phyloP scores from a whole-genome alignment of 148 eudicot species.

The Chenopodium quinoa region DNA sequence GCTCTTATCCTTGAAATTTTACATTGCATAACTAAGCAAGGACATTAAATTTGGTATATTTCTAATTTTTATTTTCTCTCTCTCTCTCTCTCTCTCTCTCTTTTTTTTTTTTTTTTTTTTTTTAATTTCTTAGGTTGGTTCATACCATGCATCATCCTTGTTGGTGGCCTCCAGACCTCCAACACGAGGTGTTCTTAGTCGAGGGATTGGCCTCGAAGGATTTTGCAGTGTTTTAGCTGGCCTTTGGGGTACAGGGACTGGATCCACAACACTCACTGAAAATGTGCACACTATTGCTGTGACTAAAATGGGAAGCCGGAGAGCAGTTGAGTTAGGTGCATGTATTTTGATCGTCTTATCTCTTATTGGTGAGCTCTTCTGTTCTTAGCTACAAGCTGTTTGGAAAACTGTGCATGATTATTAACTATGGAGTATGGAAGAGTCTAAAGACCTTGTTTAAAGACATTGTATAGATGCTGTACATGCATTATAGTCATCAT shows the following conservation, averaged over 20 bases:
- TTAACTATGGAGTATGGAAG: not conserved
- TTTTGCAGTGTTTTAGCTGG: constrained; percentile 84
- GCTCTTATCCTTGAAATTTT: not conserved
- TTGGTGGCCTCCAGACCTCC: constrained; percentile 99
- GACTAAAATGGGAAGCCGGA: constrained; percentile 97
- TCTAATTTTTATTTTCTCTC: constrained; percentile 1
- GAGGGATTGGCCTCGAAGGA: constrained; percentile 96
- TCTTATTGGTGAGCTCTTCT: constrained; percentile 58
- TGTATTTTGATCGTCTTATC: constrained; percentile 70
- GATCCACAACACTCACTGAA: constrained; percentile 86
- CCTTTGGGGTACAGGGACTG: constrained; percentile 96
- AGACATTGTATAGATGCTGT: not conserved
- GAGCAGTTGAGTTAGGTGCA: constrained; percentile 91
- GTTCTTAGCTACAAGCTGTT: not conserved
- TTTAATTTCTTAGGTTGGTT: constrained; percentile 59
- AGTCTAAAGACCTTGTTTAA: not conserved
- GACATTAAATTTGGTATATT: too few species aligned
- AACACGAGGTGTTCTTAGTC: constrained; percentile 82
- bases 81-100: not conserved
- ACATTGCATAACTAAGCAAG: not conserved
- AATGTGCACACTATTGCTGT: constrained; percentile 97
- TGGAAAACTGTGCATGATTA: not conserved
- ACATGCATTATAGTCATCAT: not conserved
- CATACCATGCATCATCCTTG: constrained; percentile 89
- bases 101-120: too few species aligned